phyloP scores from a whole-genome alignment of 805 yeast species.

The Wickerhamomyces queroliae region DNA sequence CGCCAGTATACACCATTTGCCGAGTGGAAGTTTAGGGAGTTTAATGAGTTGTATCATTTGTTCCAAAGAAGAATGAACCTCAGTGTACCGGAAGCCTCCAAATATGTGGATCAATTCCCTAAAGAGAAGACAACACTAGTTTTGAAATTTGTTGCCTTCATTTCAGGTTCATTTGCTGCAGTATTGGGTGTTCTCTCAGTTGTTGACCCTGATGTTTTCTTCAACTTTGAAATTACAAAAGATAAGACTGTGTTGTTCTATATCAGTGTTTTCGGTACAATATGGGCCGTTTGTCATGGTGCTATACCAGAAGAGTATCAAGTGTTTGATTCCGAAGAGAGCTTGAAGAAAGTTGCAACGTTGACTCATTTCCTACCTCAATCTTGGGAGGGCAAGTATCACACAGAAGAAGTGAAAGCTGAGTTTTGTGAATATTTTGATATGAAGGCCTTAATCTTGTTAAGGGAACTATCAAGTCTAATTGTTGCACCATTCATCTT shows the following conservation, averaged over 20 bases:
- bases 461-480: constrained; percentile 78
- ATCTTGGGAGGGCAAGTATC: constrained; percentile 81
- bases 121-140: constrained; percentile 58
- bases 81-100: constrained; percentile 74
- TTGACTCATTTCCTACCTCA: constrained; percentile 88
- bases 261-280: constrained; percentile 80
- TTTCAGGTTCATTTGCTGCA: constrained; percentile 87
- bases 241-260: constrained; percentile 83
- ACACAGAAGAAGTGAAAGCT: constrained; percentile 75
- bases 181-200: constrained; percentile 72
- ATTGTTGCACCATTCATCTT: constrained; percentile 84
- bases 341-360: constrained; percentile 72
- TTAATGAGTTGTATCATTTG: constrained; percentile 86
- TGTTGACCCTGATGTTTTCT: constrained; percentile 84
- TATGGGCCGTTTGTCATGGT: constrained; percentile 78
- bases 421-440: constrained; percentile 80
- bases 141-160: constrained; percentile 58
- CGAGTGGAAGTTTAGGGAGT: constrained; percentile 92
- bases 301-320: constrained; percentile 57
- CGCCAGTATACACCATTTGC: constrained; percentile 93
- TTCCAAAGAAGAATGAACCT: constrained; percentile 74
- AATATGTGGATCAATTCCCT: constrained; percentile 89
- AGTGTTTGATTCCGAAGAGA: constrained; percentile 91
- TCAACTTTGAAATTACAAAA: constrained; percentile 81
- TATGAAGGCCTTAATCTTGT: constrained; percentile 60